Evolutionary conservation across 148 eudicot genomes (phyloP).

Genomic region (Pharnaceum exiguum): DNA sequence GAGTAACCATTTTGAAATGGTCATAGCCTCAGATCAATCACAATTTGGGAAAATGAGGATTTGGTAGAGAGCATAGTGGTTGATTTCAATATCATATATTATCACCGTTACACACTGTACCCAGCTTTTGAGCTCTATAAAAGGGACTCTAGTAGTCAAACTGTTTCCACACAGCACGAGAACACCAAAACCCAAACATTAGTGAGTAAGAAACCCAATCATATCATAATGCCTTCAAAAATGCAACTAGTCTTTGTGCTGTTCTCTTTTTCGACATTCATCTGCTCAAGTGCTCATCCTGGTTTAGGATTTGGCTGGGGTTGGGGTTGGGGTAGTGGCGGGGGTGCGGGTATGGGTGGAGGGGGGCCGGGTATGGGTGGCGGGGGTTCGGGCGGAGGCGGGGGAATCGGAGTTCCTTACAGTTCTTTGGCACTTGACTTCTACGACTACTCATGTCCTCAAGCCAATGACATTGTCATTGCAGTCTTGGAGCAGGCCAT

Average conservation of each 20-base stretch:
- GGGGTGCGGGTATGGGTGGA: no score
- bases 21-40: slow-evolving; percentile 2
- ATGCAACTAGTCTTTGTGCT: background rate
- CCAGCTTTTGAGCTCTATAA: slow-evolving; percentile 4
- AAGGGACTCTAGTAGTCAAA: background rate
- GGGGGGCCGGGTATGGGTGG: no score
- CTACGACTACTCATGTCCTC: slow-evolving; percentile 74
- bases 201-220: background rate
- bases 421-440: slow-evolving; percentile 46
- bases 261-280: background rate
- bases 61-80: slow-evolving; percentile 11
- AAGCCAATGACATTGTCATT: slow-evolving; percentile 71
- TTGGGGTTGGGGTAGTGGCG: background rate
- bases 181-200: background rate
- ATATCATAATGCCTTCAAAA: slow-evolving; percentile 2
- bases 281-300: slow-evolving; percentile 37
- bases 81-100: slow-evolving; percentile 5
- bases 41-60: slow-evolving; percentile 13
- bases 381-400: slow-evolving; percentile 5
- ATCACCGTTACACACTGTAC: background rate
- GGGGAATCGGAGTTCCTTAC: slow-evolving; percentile 16
- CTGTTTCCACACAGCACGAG: slow-evolving; percentile 6
- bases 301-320: slow-evolving; percentile 34
- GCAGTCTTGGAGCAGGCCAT: slow-evolving; percentile 62
- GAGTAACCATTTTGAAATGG: slow-evolving; percentile 12